A percentile compares a stretch with the other conserved stretches of the same genome.
These are phyloP conservation scores for Fusarium oligoseptatum DNA, from an alignment of 2,329 filamentous ascomycete species.

Conservation along the genomic window DNA sequence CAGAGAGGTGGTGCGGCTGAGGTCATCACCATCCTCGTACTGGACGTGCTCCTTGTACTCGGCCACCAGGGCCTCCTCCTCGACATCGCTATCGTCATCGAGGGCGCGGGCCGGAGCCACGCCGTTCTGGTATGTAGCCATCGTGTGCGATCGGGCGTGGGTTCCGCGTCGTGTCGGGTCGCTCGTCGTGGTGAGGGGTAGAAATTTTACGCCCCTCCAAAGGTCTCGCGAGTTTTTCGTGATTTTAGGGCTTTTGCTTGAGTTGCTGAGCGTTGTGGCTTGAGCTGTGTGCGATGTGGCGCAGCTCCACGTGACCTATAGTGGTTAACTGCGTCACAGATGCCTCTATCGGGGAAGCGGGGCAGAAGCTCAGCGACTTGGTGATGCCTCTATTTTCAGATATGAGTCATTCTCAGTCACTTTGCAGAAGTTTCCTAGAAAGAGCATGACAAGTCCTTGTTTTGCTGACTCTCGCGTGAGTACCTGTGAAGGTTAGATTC, in stretches of 20 bases:
- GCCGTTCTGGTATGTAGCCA: conserved; percentile 75
- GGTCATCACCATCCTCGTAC: conserved; percentile 86
- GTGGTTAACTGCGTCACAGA: conserved; percentile 46
- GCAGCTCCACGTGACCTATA: not conserved
- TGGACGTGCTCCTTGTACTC: conserved; percentile 97
- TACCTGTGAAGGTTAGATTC: conserved; percentile 13
- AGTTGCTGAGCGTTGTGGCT: conserved; percentile 45
- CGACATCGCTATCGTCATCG: conserved; percentile 90
- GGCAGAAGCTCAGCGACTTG: conserved; percentile 35
- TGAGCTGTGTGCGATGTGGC: not conserved
- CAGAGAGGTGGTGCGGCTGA: conserved; percentile 80
- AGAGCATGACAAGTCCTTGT: conserved; percentile 17
- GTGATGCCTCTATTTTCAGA: conserved; percentile 21
- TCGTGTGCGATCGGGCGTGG: conserved; percentile 53
- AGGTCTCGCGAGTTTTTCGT: conserved; percentile 53
- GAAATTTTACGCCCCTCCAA: conserved; percentile 54
- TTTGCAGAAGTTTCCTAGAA: conserved; percentile 22
- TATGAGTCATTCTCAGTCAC: conserved; percentile 48
- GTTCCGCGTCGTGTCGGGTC: conserved; percentile 46
- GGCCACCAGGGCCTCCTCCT: conserved; percentile 95
- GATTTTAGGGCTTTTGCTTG: conserved; percentile 54
- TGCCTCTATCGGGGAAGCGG: conserved; percentile 49
- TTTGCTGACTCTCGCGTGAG: conserved; percentile 38
- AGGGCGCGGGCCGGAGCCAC: conserved; percentile 70
- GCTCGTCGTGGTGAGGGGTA: conserved; percentile 49